Evolutionary conservation across 352 stramenopile genomes (phyloP), one percentile per base, ranked within the genome.

Genomic region (Phytophthora aleatoria): DNA sequence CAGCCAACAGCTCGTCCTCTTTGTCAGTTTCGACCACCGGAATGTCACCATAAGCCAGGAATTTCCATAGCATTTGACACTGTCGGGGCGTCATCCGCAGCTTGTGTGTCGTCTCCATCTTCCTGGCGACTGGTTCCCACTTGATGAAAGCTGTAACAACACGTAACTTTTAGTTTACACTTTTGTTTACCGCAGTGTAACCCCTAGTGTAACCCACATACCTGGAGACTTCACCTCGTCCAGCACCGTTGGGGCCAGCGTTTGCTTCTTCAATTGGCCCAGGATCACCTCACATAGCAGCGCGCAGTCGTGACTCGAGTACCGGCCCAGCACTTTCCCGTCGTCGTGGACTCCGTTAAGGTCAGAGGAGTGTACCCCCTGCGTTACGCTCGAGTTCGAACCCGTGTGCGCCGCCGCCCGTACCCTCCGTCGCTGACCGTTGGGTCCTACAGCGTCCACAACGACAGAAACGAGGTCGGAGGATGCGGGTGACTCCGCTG

Each of bases 1-100:
- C 64, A 0, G 65, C 53, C n/a, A 81, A 13, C 47, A 89, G 13
- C n/a, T 77, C 64, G 1, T 67, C 9, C 47, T 28, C 9, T 28
- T 45, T 26, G 6, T 44, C 49, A 20, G 9, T 44, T 12, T 58
- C 41, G 12, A 28, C 41, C 3, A 55, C 28, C 2, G 60, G 49
- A 8, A 64, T 33, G 28, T 85, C 48, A 0, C 69, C 80, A 51
- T 92, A 92, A n/a, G 84, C 77, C 35, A 92, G 57, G 47, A 85
- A 92, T 65, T 91, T 92, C 84, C 84, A 92, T 20, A 91, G 67
- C 15, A 62, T 10, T 60, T 90, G 84, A 30, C 81, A 90, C 3
- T 85, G 76, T 33, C 53, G 57, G 0, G 79, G 43, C 10, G 50
- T 65, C 38, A 87, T 52, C 16, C 30, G 36, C 7, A 91, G 35